Evolutionary conservation across 306 rosid genomes (phyloP).

Genomic region (Clitoria ternatea): DNA sequence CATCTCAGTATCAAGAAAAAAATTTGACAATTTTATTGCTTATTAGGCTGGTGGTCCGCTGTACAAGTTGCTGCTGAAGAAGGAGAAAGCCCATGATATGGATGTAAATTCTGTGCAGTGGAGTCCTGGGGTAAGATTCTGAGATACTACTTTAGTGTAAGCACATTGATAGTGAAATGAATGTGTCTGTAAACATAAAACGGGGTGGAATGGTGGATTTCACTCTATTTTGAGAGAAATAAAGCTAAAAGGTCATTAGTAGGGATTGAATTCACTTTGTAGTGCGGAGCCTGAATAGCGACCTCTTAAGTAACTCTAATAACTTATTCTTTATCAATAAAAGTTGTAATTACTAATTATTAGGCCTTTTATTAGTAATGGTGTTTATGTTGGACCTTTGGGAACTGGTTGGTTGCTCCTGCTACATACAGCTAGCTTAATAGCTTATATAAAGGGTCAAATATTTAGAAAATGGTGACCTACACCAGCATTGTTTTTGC

Average conservation of each 20-base stretch:
- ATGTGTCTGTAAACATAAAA: background rate
- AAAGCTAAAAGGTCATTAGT: too few species aligned
- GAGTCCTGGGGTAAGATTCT: slow-evolving; percentile 85
- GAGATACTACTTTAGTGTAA: slow-evolving; percentile 14
- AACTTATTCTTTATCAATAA: background rate
- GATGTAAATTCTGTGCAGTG: slow-evolving; percentile 81
- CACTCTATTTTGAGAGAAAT: too few species aligned
- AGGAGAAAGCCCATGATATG: slow-evolving; percentile 81
- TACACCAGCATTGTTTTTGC: slow-evolving; percentile 14
- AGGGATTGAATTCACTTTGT: too few species aligned
- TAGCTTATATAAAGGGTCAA: background rate
- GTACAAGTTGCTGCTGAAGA: slow-evolving; percentile 62
- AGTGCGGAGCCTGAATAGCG: background rate
- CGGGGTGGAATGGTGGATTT: slow-evolving; percentile 15
- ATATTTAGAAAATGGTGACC: slow-evolving; percentile 9
- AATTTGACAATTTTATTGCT: slow-evolving; percentile 4
- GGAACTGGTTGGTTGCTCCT: background rate
- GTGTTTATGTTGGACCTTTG: background rate
- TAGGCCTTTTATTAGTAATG: background rate
- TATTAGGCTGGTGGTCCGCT: slow-evolving; percentile 62
- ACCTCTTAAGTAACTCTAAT: background rate
- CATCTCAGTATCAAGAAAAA: slow-evolving; percentile 16
- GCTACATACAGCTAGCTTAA: background rate
- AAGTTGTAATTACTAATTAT: background rate
- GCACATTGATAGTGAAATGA: background rate